Evolutionary conservation across 345 rosid species (phyloP).

Genomic region (Murraya paniculata): DNA sequence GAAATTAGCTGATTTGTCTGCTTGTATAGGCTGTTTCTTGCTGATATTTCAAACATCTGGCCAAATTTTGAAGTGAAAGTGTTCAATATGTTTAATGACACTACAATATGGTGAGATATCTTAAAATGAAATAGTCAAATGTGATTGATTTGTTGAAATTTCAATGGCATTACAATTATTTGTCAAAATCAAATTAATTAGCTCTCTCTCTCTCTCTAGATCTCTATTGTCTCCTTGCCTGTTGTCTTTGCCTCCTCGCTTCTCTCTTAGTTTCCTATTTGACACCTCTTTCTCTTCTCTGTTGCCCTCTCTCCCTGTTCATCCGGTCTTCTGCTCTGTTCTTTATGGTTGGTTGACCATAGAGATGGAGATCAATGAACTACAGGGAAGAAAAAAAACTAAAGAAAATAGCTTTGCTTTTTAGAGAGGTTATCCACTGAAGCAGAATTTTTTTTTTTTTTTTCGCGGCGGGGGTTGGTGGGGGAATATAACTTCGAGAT

Average conservation of each 20-base stretch:
- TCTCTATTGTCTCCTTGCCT: background rate
- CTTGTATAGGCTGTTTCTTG: background rate
- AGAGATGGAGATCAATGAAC: too few species aligned
- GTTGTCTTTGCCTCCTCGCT: background rate
- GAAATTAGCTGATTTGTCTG: background rate
- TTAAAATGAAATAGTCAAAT: background rate
- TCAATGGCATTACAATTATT: background rate
- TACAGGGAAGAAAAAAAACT: too few species aligned
- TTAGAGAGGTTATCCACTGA: background rate
- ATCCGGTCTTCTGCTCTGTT: background rate
- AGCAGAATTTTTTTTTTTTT: background rate
- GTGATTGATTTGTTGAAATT: background rate
- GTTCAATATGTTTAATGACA: background rate
- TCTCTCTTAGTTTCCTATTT: background rate
- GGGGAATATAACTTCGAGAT: background rate
- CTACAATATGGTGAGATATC: too few species aligned
- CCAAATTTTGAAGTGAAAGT: background rate
- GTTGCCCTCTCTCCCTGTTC: background rate
- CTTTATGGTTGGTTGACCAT: too few species aligned
- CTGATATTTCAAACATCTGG: background rate
- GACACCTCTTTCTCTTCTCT: background rate
- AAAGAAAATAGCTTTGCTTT: too few species aligned
- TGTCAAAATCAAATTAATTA: background rate
- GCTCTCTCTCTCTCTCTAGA: background rate
- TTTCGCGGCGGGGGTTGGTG: too few species aligned